These are phyloP conservation scores for Aspergillus pseudotamarii DNA, from an alignment of 2,329 filamentous ascomycete species.

Conservation along the genomic window DNA sequence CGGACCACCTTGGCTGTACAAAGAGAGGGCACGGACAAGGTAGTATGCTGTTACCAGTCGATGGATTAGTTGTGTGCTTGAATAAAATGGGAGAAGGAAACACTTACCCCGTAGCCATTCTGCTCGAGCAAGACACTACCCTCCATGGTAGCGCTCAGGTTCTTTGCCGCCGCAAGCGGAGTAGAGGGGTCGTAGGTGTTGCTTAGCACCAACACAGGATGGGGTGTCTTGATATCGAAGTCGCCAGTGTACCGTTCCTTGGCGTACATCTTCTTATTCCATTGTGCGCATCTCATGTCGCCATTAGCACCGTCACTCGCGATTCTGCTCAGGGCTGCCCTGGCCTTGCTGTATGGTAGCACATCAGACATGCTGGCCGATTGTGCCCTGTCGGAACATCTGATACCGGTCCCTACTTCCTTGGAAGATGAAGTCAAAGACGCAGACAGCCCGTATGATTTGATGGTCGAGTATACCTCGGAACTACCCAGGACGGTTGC, in stretches of 20 bases:
- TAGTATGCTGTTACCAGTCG: slow-evolving; percentile 2
- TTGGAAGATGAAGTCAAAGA: background rate
- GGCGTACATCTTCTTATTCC: slow-evolving; percentile 13
- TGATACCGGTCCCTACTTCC: background rate
- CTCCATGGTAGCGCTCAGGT: background rate
- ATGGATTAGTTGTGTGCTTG: background rate
- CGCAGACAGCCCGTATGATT: background rate
- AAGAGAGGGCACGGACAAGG: slow-evolving; percentile 2
- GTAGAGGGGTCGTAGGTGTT: background rate
- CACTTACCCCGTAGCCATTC: background rate
- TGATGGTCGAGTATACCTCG: background rate
- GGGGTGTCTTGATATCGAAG: background rate
- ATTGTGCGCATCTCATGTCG: slow-evolving; percentile 11
- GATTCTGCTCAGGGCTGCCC: background rate
- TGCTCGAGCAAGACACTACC: background rate
- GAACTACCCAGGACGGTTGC: background rate
- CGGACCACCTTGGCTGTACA: slow-evolving; percentile 2
- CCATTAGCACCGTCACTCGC: background rate
- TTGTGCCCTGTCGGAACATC: background rate
- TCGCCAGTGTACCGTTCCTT: slow-evolving; percentile 15
- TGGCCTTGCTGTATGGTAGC: background rate
- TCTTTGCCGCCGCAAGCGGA: background rate
- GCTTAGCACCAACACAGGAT: background rate
- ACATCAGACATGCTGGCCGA: background rate
- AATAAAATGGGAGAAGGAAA: background rate